Percentiles rank a stretch among this genome's conserved stretches.
Conservation (phyloP, 164 flowering plant species). For the Stephania japonica region DNA sequence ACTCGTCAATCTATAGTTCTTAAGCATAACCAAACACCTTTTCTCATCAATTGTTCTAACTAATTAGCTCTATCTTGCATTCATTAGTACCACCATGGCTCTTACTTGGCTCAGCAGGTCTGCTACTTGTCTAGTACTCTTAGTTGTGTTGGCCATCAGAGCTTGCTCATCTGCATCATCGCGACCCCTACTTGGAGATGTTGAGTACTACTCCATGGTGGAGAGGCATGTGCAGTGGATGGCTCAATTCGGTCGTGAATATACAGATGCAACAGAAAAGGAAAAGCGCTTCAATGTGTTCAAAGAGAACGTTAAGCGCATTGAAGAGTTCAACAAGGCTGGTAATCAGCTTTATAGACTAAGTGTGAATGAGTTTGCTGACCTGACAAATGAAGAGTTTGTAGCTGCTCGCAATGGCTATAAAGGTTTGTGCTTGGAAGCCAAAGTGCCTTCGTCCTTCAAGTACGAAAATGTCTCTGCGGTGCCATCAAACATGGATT, state of each 20-base stretch:
- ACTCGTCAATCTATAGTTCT: no score
- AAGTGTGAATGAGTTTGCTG: constrained; percentile 2
- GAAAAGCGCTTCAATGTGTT: not conserved
- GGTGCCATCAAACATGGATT: not conserved
- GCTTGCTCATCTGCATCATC: not conserved
- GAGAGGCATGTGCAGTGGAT: constrained; percentile 4
- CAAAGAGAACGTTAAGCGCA: not conserved
- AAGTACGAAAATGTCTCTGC: constrained; percentile 4
- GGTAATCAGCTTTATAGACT: not conserved
- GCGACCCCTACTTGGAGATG: not conserved
- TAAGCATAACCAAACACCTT: no score
- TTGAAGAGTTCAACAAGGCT: not conserved
- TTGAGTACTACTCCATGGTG: not conserved
- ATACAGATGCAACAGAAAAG: constrained; percentile 1
- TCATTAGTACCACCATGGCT: not conserved
- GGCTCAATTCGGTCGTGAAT: not conserved
- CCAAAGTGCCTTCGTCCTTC: not conserved
- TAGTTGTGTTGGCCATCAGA: not conserved
- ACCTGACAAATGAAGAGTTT: constrained; percentile 3
- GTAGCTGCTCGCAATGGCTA: not conserved
- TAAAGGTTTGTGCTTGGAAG: not conserved
- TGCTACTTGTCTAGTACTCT: not conserved
- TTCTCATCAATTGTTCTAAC: no score
- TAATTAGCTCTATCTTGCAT: no score
- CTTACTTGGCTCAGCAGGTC: not conserved